Evolutionary conservation across 257 asterid genomes (phyloP).

Genomic region (Orobanche coerulescens): DNA sequence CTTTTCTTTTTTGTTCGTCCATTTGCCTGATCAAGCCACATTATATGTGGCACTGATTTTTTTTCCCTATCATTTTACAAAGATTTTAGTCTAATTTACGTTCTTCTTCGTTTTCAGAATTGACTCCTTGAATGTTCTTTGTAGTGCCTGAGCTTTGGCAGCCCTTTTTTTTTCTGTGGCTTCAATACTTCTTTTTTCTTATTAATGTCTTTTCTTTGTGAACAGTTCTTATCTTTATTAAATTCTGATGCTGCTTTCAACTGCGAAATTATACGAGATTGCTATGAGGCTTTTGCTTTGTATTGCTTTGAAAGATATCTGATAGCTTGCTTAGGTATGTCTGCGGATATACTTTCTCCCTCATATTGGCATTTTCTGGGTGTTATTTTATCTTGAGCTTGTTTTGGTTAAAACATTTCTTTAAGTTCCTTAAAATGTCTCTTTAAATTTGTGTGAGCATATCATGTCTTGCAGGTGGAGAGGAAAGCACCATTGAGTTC

Average conservation of each 20-base stretch:
- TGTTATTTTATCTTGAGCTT: not conserved
- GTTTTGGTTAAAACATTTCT: not conserved
- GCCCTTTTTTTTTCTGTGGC: constrained; percentile 5
- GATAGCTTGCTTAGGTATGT: constrained; percentile 96
- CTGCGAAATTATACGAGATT: constrained; percentile 80
- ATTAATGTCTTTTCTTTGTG: constrained; percentile 15
- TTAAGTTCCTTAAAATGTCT: not conserved
- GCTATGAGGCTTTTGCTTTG: constrained; percentile 96
- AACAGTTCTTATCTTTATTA: constrained; percentile 75
- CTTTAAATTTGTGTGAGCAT: not conserved
- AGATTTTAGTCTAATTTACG: not conserved
- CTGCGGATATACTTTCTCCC: constrained; percentile 7
- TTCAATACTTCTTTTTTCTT: constrained; percentile 12
- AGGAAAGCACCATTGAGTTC: constrained; percentile 72
- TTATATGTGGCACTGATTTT: not conserved
- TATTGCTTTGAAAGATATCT: constrained; percentile 99
- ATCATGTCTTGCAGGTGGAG: constrained; percentile 66
- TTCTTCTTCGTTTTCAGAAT: not conserved
- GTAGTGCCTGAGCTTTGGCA: not conserved
- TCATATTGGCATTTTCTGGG: constrained; percentile 14
- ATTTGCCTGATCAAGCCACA: not conserved
- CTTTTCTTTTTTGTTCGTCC: no score
- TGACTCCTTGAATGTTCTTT: not conserved
- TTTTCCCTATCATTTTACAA: no score
- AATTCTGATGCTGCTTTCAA: constrained; percentile 74